These are phyloP conservation scores for Pachyrhizus erosus DNA, from an alignment of 306 rosid species.

Conservation along the genomic window DNA sequence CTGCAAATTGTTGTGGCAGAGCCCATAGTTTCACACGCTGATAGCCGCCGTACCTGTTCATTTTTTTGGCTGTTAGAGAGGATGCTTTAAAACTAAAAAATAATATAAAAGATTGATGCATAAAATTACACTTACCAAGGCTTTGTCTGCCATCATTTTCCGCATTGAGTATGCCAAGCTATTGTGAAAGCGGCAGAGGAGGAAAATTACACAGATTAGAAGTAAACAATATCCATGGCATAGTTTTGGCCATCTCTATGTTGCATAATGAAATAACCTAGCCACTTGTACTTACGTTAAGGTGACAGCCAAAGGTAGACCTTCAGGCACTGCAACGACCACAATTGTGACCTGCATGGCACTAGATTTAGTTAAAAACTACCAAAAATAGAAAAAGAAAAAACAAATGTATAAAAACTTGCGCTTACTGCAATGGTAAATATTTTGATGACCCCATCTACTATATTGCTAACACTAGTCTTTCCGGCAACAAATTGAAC, in stretches of 20 bases:
- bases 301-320: constrained; percentile 98
- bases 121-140: constrained; percentile 65
- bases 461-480: constrained; percentile 61
- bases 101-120: constrained; percentile 29
- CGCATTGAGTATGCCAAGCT: constrained; percentile 98
- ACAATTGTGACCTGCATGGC: constrained; percentile 93
- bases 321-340: constrained; percentile 99
- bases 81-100: constrained; percentile 29
- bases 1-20: constrained; percentile 99
- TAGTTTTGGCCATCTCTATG: constrained; percentile 17
- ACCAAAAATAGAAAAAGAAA: background rate
- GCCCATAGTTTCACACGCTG: constrained; percentile 99
- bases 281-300: constrained; percentile 73
- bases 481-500: constrained; percentile 56
- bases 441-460: constrained; percentile 78
- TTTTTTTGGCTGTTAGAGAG: constrained; percentile 42
- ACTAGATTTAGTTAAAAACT: constrained; percentile 47
- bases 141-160: constrained; percentile 99
- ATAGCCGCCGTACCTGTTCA: constrained; percentile 88
- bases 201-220: constrained; percentile 39
- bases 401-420: background rate
- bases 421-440: constrained; percentile 94
- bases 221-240: constrained; percentile 26
- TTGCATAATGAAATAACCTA: constrained; percentile 26
- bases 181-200: constrained; percentile 34